Evolutionary conservation across 2,329 filamentous ascomycete species (phyloP).

Genomic region (Ceratocystis cubensis): DNA sequence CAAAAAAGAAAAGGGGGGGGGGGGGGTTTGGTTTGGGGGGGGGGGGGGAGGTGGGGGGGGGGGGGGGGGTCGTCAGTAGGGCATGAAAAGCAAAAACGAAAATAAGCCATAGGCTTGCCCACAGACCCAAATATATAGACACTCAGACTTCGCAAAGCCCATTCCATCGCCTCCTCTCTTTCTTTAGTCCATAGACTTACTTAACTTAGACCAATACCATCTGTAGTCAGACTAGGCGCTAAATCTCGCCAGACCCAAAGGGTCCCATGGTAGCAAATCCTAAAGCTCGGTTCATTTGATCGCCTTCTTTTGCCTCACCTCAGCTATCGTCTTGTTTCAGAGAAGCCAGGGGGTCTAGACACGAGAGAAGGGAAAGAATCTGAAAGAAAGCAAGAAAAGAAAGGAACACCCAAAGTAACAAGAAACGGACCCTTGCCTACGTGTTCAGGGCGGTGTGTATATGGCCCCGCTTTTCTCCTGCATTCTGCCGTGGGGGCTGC

Average conservation of each 20-base stretch:
- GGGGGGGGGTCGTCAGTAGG: too few relatives aligned
- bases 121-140: too few relatives aligned
- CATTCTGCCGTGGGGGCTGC: not conserved
- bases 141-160: too few relatives aligned
- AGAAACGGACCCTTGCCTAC: not conserved
- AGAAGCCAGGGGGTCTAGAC: not conserved
- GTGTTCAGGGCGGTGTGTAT: not conserved
- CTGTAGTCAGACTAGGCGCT: not conserved
- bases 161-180: too few relatives aligned
- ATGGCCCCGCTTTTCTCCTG: not conserved
- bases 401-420: not conserved
- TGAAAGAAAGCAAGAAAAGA: constrained; percentile 7
- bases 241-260: constrained; percentile 9
- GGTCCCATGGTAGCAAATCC: not conserved
- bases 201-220: too few relatives aligned
- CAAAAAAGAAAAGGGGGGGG: too few relatives aligned
- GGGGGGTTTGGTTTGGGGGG: too few relatives aligned
- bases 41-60: too few relatives aligned
- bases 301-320: constrained; percentile 2
- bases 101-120: too few relatives aligned
- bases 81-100: too few relatives aligned
- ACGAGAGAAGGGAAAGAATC: not conserved
- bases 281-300: constrained; percentile 1
- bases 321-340: not conserved
- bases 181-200: too few relatives aligned